Evolutionary conservation across 2,329 filamentous ascomycete species (phyloP), one percentile per base, ranked within the genome.

Genomic region (Pestalotiopsis sp.): DNA sequence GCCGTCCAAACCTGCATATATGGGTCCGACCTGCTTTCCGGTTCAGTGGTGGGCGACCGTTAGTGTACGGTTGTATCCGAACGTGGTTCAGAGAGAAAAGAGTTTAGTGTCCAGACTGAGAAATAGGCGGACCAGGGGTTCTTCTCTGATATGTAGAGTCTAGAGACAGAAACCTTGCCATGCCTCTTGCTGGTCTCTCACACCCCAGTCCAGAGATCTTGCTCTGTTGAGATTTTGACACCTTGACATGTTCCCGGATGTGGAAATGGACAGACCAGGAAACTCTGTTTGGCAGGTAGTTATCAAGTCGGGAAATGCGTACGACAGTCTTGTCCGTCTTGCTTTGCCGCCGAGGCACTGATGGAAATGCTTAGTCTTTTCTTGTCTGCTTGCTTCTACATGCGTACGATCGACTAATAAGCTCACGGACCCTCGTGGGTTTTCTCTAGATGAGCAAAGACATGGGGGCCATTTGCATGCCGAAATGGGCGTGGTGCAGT

Each of bases 41-140:
- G n/a, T 64, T 64, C 36, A 36, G 39, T 62, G 13, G 14, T 31
- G 27, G 61, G 36, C 20, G 61, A 27, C 61, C 61, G 61, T 25
- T 64, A 49, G 61, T 52, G 38, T n/a, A 64, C 61, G 41, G 41
- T 23, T 64, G 61, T 41, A 49, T 52, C 61, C 61, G 41, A 62
- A 39, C 45, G 17, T n/a, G 45, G 45, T 4, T n/a, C 27, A 36
- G 14, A 17, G 59, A 62, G 27, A 20, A 39, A 20, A 36, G 59
- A 59, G 27, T 11, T n/a, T 17, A 23, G n/a, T 23, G 27, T 36
- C 12, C 58, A 61, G 27, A 17, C 13, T 17, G 31, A 36, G 31
- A 36, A 45, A 14, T 52, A 52, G 17, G 45, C 45, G 45, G 45
- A 17, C 45, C 59, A 23, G 59, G 59, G 59, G 14, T 59, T 59